Conservation (phyloP, 768 basidiomycete species). For the Dacryopinax primogenitus region DNA sequence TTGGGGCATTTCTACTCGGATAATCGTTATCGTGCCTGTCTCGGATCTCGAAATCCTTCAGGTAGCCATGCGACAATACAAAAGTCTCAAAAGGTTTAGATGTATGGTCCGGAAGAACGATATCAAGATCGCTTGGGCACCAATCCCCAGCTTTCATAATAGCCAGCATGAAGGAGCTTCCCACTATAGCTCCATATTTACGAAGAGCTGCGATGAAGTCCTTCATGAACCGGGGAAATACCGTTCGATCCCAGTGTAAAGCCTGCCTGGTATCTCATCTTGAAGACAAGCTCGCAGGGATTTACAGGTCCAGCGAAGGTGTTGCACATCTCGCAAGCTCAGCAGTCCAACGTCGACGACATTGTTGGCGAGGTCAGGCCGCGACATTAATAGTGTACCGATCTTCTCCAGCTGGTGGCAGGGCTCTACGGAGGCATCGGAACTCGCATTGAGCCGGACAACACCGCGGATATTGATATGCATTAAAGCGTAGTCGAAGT, state of each 20-base stretch:
- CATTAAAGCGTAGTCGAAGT: neutral
- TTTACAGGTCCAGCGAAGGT: neutral
- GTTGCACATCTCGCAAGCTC: neutral
- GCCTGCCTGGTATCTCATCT: neutral
- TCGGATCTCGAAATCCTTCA: neutral
- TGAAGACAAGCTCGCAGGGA: neutral
- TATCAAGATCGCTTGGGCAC: neutral
- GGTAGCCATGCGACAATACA: neutral
- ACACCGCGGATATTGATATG: neutral
- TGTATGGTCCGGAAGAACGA: neutral
- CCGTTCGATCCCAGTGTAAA: neutral
- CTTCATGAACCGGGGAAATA: neutral
- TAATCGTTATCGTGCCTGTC: neutral
- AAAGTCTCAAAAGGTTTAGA: neutral
- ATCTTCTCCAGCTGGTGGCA: too few species aligned
- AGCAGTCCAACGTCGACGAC: neutral
- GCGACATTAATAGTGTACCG: neutral
- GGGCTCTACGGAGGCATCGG: neutral
- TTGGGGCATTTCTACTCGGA: neutral
- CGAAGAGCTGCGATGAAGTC: neutral
- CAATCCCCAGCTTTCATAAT: neutral
- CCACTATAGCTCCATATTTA: neutral
- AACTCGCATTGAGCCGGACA: neutral
- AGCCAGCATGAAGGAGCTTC: neutral
- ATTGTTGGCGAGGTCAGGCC: neutral